Base-by-base conservation (phyloP, 2,329 filamentous ascomycete species). In the Pseudocercospora macadamiae region DNA sequence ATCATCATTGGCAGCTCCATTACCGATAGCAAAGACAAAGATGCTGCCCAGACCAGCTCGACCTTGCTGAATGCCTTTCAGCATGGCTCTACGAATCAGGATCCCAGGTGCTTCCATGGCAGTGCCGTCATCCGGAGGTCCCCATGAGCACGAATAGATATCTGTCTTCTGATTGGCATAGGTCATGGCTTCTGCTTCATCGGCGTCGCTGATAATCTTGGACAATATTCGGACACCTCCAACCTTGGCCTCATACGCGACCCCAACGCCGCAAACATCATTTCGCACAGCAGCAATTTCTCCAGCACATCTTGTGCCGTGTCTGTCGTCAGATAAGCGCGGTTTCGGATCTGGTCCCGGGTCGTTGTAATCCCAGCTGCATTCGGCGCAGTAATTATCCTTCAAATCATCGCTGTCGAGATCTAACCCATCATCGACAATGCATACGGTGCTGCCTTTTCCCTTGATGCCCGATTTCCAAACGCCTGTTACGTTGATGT, bases 61-160 rank as follows among this genome's bases (percentile, higher is more conserved):
- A 39, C 95, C 95, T 59, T 96, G 87, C 72, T 97, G 93, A 9
- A 97, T 83, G 30, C 91, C 93, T 67, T 95, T 95, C 51, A 97
- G 81, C 87, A 99, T 96, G 25, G 95, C 93, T 66, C 87, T 86
- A 67, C 88, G 86, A 69, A 99, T 97, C 18, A 99, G 80, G 54
- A 96, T 85, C 4, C 92, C 91, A 0, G 95, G 95, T 0, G 88
- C 91, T 67, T 97, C 93, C 95, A 99, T 99, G 21, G 91, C 92
- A 61, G 83, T 82, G 45, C 95, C 95, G 73, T 97, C 93, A 70
- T 99, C 95, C 0, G 92, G 91, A 7, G 95, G 95, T 0, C 95
- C 95, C 95, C 95, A 99, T 0, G 95, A 99, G 78, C 95, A 99
- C 0, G 95, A 99, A 77, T 97, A 99, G 59, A 99, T 97, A 60